Conservation (phyloP, 345 rosid genomes). For the Gossypium mustelinum region DNA sequence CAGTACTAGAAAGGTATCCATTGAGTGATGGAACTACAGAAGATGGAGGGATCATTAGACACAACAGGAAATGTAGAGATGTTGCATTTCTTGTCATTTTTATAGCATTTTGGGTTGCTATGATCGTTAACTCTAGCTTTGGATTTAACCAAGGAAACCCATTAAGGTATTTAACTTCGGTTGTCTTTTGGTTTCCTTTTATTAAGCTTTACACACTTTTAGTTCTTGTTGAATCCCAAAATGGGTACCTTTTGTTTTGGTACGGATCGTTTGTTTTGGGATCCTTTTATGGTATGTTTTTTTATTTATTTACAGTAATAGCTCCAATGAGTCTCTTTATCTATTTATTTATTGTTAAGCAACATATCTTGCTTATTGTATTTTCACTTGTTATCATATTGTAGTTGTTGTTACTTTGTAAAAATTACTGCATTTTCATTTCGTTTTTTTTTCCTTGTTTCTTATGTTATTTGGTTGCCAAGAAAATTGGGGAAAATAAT, state of each 20-base stretch:
- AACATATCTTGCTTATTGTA: background rate
- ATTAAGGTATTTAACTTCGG: constrained; percentile 40
- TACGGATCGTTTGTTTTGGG: background rate
- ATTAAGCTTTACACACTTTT: background rate
- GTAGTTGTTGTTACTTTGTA: background rate
- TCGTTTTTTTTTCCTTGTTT: background rate
- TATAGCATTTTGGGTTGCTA: constrained; percentile 89
- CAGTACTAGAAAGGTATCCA: constrained; percentile 86
- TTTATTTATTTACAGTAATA: background rate
- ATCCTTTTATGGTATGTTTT: background rate
- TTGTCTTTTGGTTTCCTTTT: background rate
- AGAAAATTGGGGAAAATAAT: background rate
- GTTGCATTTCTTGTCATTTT: constrained; percentile 72
- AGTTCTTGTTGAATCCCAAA: constrained; percentile 18
- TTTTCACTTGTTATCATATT: background rate
- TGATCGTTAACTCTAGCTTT: constrained; percentile 98
- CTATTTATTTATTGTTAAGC: background rate
- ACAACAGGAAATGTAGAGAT: constrained; percentile 92
- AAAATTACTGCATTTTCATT: background rate
- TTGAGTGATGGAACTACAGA: constrained; percentile 79
- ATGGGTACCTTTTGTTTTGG: constrained; percentile 16
- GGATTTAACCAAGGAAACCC: constrained; percentile 96
- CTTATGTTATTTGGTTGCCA: background rate
- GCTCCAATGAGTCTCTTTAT: background rate
- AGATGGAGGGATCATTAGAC: constrained; percentile 82